phyloP scores from a whole-genome alignment of 2,329 filamentous ascomycete genomes.

The Alternaria sp. region DNA sequence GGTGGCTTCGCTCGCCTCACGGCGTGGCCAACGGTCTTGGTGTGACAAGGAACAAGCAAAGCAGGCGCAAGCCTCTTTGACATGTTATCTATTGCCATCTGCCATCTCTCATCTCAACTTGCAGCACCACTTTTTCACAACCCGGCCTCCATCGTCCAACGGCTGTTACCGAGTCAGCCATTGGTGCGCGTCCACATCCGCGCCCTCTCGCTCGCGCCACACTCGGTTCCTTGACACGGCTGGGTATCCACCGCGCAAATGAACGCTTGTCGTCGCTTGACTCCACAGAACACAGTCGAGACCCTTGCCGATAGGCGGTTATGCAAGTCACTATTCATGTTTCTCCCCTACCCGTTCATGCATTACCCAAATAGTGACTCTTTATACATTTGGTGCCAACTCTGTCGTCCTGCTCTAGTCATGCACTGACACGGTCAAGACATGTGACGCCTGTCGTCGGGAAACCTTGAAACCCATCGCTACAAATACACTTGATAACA shows the following conservation, averaged over 20 bases:
- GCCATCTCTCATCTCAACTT: neutral
- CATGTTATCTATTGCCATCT: neutral
- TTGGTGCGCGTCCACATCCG: conserved; percentile 13
- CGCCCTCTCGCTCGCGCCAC: conserved; percentile 19
- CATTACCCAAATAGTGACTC: conserved; percentile 13
- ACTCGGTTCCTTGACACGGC: conserved; percentile 11
- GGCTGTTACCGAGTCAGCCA: conserved; percentile 2
- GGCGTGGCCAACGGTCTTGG: conserved; percentile 8
- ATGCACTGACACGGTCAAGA: neutral
- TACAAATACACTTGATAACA: conserved; percentile 7
- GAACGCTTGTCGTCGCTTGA: conserved; percentile 8
- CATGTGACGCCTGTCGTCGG: conserved; percentile 2
- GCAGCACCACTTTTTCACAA: conserved; percentile 10
- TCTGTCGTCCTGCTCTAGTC: conserved; percentile 10
- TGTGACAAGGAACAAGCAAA: conserved; percentile 2
- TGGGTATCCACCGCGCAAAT: conserved; percentile 15
- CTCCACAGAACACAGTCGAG: conserved; percentile 20
- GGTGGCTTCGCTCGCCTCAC: conserved; percentile 12
- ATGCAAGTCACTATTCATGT: conserved; percentile 17
- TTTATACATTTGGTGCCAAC: conserved; percentile 13
- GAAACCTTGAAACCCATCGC: conserved; percentile 1
- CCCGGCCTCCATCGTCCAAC: conserved; percentile 4
- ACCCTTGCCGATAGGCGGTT: conserved; percentile 14
- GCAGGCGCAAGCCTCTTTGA: neutral
- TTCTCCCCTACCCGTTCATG: conserved; percentile 11